Conservation (phyloP, 176 grass and related monocot species). For the Triticum aestivum region DNA sequence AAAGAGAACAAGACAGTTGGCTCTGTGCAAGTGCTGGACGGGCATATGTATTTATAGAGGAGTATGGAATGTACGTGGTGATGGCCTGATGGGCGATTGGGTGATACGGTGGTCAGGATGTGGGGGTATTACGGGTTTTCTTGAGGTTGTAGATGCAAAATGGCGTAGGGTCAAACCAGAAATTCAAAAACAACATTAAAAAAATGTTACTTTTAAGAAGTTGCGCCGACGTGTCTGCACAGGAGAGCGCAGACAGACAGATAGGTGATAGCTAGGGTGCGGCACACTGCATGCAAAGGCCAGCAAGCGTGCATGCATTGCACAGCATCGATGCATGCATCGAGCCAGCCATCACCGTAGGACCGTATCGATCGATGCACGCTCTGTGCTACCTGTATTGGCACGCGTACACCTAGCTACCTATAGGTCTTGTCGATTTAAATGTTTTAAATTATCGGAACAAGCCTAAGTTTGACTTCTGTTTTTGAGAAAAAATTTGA, state of each 20-base stretch:
- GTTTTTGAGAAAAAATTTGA: too few species aligned
- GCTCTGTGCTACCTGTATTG: neutral
- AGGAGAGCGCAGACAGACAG: constrained; percentile 7
- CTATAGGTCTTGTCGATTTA: neutral
- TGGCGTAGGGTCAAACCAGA: neutral
- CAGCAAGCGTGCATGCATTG: neutral
- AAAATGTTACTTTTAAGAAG: neutral
- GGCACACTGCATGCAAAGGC: neutral
- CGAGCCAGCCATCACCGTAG: neutral
- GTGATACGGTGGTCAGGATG: neutral
- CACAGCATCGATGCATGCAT: neutral
- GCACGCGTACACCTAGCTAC: constrained; percentile 2
- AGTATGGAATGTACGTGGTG: neutral
- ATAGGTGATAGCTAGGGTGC: constrained; percentile 24
- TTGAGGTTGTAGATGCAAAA: neutral
- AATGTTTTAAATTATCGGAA: too few species aligned
- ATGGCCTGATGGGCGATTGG: neutral
- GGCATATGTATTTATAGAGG: constrained; percentile 41
- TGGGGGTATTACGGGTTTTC: neutral
- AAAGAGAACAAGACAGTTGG: neutral
- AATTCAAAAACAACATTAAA: neutral
- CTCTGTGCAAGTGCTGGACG: neutral
- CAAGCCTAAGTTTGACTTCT: too few species aligned
- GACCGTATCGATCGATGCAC: constrained; percentile 18
- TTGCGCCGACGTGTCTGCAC: constrained; percentile 18